Conservation (phyloP, 495 filamentous ascomycete genomes). For the Hypoxylon crocopeplum region DNA sequence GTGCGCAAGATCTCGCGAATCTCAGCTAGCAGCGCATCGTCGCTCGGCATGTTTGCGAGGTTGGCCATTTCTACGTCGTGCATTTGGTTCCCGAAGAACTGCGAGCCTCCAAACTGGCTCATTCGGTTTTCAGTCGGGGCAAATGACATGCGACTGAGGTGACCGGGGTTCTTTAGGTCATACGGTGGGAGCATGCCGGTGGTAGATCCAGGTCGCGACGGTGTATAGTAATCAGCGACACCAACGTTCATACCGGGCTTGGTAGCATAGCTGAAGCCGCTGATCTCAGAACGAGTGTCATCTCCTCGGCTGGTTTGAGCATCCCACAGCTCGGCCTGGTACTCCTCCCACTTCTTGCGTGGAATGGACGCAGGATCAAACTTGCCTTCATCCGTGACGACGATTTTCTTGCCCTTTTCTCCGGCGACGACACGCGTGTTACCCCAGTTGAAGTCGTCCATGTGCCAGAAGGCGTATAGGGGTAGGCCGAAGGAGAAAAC, state of each 20-base stretch:
- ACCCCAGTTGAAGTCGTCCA: conserved; percentile 99
- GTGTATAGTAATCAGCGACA: conserved; percentile 67
- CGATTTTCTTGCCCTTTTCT: conserved; percentile 88
- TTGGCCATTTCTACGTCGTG: conserved; percentile 75
- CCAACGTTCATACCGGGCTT: conserved; percentile 67
- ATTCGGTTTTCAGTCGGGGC: conserved; percentile 71
- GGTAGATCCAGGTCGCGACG: conserved; percentile 77
- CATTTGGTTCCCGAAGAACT: conserved; percentile 59
- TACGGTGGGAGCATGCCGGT: conserved; percentile 58
- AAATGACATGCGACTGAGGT: conserved; percentile 75
- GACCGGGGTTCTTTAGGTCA: conserved; percentile 41
- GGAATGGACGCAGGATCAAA: conserved; percentile 94
- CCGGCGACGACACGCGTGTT: conserved; percentile 98
- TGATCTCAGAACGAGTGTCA: conserved; percentile 85
- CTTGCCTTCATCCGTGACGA: conserved; percentile 97
- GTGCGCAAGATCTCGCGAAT: conserved; percentile 91
- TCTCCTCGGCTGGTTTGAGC: conserved; percentile 83
- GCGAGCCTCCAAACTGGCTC: conserved; percentile 58
- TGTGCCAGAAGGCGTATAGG: conserved; percentile 98
- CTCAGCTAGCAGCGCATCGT: conserved; percentile 90
- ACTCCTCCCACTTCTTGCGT: conserved; percentile 98
- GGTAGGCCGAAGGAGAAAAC: conserved; percentile 91
- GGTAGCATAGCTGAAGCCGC: conserved; percentile 90
- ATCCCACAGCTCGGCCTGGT: conserved; percentile 96
- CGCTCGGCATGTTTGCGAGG: conserved; percentile 72